These are phyloP conservation scores for Naegleria lovaniensis DNA, from an alignment of 208 protist genomes.

Conservation along the genomic window DNA sequence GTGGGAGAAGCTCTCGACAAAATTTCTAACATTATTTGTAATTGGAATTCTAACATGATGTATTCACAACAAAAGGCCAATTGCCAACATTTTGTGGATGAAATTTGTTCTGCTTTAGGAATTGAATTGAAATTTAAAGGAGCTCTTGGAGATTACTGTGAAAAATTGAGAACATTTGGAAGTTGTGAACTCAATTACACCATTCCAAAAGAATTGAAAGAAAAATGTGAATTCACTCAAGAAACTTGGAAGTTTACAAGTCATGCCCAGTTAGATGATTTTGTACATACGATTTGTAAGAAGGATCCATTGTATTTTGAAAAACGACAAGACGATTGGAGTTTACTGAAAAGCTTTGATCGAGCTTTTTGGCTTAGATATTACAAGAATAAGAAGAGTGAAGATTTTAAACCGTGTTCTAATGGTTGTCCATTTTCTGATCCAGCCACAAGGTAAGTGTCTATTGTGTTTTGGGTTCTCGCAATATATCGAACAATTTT, in stretches of 20 bases:
- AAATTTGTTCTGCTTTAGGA: not conserved
- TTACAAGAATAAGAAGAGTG: not conserved
- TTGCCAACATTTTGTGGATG: not conserved
- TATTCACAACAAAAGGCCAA: not conserved
- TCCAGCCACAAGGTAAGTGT: not conserved
- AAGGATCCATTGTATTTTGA: not conserved
- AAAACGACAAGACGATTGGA: not conserved
- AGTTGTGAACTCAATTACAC: not conserved
- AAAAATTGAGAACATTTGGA: not conserved
- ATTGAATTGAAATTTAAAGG: not conserved
- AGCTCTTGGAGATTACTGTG: not conserved
- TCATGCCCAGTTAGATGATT: not conserved
- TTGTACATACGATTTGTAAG: not conserved
- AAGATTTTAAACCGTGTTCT: not conserved
- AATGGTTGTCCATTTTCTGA: not conserved
- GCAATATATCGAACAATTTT: too few relatives aligned
- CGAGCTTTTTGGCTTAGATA: conserved; percentile 21
- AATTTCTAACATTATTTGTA: not conserved
- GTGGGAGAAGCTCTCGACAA: not conserved
- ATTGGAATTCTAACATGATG: not conserved
- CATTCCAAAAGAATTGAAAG: not conserved
- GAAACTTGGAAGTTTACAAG: not conserved
- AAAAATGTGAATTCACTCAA: not conserved
- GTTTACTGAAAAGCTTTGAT: conserved; percentile 17
- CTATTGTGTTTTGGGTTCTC: too few relatives aligned